Evolutionary conservation across 1,284 basidiomycete species (phyloP), one percentile per base, ranked within the genome.

Genomic region (Moesziomyces sp.): DNA sequence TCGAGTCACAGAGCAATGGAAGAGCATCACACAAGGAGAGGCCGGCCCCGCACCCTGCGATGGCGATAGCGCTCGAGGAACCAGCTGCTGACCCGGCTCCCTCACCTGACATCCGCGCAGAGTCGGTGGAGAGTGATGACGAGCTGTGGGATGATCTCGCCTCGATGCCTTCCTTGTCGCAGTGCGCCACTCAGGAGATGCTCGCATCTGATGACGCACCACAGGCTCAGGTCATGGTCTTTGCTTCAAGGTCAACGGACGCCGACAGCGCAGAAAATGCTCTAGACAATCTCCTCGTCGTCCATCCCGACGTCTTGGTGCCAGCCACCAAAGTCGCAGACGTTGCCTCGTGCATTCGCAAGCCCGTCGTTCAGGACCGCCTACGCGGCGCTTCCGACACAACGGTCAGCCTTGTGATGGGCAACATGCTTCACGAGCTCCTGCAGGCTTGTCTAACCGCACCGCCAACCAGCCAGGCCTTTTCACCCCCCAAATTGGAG

Each of bases 371-470:
- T 1, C 78, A 81, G 49, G 76, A 77, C 49, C 69, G 76, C 3
- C 46, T 83, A 19, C 63, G 73, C 6, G 59, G 71, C 21, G 58
- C 74, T 5, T 68, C 68, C 5, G 78, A 80, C 35, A 42, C 73
- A 0, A 63, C 69, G n/a, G 40, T 72, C 40, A 61, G 66, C 40
- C 60, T 82, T 7, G 71, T 82, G 26, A 73, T 82, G 71, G 82
- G 82, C 10, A 79, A 64, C 40, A 77, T 83, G 73, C 74, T 83
- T 0, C 82, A 83, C 53, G 79, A 75, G 24, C 56, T 83, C 16
- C 58, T 83, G 9, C 82, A 83, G 52, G 78, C 79, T 1, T 83
- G n/a, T n/a, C n/a, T n/a, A n/a, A n/a, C n/a, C n/a, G n/a, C n/a
- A n/a, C n/a, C n/a, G n/a, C n/a, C n/a, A n/a, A n/a, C n/a, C n/a